Evolutionary conservation across 2,329 filamentous ascomycete species (phyloP).

Genomic region (Fusarium sororula): DNA sequence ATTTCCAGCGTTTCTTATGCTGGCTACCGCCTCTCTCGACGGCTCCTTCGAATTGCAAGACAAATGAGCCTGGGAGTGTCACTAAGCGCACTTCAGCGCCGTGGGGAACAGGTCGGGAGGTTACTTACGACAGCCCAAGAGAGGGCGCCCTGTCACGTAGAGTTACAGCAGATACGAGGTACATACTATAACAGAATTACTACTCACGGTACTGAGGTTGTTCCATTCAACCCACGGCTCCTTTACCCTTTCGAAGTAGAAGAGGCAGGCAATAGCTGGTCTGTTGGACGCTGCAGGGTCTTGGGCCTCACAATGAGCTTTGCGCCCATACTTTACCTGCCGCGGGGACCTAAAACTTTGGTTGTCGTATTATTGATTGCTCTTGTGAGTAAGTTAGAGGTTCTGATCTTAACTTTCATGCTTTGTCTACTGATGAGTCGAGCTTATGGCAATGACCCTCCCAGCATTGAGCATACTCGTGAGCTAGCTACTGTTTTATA

Average conservation of each 20-base stretch:
- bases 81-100: fast-evolving
- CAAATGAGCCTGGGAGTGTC: background rate
- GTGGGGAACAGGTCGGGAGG: background rate
- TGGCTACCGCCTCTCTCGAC: background rate
- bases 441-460: background rate
- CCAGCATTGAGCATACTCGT: background rate
- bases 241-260: background rate
- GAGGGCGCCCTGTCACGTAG: background rate
- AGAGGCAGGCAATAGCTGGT: background rate
- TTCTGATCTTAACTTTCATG: fast-evolving
- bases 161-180: background rate
- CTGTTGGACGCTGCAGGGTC: background rate
- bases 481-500: too few relatives aligned
- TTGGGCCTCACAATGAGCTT: background rate
- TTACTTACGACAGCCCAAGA: background rate
- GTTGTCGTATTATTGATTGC: too few relatives aligned
- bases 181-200: background rate
- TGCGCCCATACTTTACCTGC: background rate
- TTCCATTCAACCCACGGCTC: fast-evolving
- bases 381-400: background rate
- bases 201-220: fast-evolving
- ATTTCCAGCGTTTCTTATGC: background rate
- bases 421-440: fast-evolving
- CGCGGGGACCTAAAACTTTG: background rate
- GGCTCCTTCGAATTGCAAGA: fast-evolving